Conservation (phyloP, 2,329 filamentous ascomycete genomes). For the Claviceps quebecensis region DNA sequence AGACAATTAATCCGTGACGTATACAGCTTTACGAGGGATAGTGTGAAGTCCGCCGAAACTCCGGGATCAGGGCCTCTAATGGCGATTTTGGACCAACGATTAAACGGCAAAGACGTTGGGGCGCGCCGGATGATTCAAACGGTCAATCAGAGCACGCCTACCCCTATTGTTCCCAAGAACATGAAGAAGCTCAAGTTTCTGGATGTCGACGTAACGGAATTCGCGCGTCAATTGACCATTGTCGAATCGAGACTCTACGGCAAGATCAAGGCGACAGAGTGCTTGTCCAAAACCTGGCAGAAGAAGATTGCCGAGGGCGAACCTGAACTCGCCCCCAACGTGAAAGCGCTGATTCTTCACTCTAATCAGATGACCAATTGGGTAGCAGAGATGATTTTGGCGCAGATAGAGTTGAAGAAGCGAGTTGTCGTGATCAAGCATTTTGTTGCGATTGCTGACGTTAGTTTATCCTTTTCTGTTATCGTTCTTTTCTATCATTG, state of each 20-base stretch:
- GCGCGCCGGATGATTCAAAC: constrained; percentile 80
- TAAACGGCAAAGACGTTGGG: constrained; percentile 76
- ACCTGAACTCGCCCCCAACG: constrained; percentile 77
- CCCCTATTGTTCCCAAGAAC: constrained; percentile 91
- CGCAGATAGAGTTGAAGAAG: constrained; percentile 87
- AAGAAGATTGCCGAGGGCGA: constrained; percentile 79
- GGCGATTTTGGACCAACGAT: constrained; percentile 74
- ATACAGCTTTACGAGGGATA: constrained; percentile 80
- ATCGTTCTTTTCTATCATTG: neutral
- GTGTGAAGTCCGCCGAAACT: constrained; percentile 84
- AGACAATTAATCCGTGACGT: constrained; percentile 78
- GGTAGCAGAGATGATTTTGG: constrained; percentile 98
- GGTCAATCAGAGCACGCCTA: constrained; percentile 64
- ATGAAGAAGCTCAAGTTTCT: constrained; percentile 99
- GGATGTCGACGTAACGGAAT: constrained; percentile 90
- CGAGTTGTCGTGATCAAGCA: constrained; percentile 96
- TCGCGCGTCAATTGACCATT: constrained; percentile 93
- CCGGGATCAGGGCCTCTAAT: constrained; percentile 76
- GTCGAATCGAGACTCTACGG: constrained; percentile 90
- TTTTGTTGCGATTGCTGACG: constrained; percentile 91
- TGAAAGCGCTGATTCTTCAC: constrained; percentile 91
- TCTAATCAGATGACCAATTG: constrained; percentile 99
- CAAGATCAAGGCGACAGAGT: constrained; percentile 92
- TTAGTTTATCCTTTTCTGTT: constrained; percentile 32
- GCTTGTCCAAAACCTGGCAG: constrained; percentile 97